Conservation (phyloP, 352 stramenopile genomes). For the Blastocystis sp. region DNA sequence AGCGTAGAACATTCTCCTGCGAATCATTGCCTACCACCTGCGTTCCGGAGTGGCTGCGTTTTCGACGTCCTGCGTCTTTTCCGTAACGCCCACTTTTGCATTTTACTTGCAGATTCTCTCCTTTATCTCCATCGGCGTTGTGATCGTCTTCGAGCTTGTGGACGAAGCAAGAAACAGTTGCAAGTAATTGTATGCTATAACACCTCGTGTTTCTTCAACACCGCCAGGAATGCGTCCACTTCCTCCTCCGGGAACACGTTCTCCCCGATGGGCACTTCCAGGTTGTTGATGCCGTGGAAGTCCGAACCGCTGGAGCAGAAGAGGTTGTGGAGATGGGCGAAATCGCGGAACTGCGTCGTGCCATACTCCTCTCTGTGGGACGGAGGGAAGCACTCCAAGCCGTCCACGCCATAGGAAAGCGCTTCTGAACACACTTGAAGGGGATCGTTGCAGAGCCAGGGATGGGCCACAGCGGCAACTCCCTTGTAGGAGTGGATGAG, state of each 20-base stretch:
- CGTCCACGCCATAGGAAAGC: background rate
- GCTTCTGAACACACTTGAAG: slow-evolving; percentile 37
- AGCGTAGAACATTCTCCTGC: slow-evolving; percentile 39
- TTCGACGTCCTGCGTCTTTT: slow-evolving; percentile 7
- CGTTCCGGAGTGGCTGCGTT: slow-evolving; percentile 3
- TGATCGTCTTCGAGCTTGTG: slow-evolving; percentile 33
- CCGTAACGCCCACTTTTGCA: background rate
- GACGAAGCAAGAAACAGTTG: slow-evolving; percentile 64
- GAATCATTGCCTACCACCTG: slow-evolving; percentile 28
- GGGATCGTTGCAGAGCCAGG: slow-evolving; percentile 36
- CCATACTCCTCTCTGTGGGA: background rate
- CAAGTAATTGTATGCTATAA: slow-evolving; percentile 55
- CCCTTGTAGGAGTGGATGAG: slow-evolving; percentile 39
- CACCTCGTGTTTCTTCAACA: slow-evolving; percentile 26
- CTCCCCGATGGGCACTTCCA: slow-evolving; percentile 2
- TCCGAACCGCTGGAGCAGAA: slow-evolving; percentile 55
- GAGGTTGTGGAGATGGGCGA: slow-evolving; percentile 1
- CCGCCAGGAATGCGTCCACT: background rate
- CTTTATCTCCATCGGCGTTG: slow-evolving; percentile 21
- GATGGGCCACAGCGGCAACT: slow-evolving; percentile 31
- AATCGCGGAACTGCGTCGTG: background rate
- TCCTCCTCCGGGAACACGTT: slow-evolving; percentile 49
- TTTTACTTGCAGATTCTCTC: background rate
- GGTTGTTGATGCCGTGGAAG: slow-evolving; percentile 16
- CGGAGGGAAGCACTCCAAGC: slow-evolving; percentile 47